Percentiles rank a stretch among this genome's conserved stretches.
Conservation (phyloP, 2,329 filamentous ascomycete species). For the Aureobasidium sp. region DNA sequence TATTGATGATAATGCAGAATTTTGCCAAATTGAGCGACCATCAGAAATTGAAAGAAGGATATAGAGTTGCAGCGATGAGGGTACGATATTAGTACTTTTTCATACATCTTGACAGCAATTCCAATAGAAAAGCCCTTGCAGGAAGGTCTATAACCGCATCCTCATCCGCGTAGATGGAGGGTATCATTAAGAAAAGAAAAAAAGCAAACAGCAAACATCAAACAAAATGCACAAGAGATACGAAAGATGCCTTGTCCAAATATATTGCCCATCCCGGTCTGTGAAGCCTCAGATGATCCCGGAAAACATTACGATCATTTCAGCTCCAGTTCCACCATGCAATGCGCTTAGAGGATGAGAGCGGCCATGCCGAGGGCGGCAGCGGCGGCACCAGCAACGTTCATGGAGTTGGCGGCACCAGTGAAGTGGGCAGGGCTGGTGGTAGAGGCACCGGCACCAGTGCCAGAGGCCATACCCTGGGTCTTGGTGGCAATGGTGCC, state of each 20-base stretch:
- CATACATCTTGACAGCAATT: conserved; percentile 8
- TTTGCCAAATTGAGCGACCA: no score
- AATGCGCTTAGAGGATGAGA: conserved; percentile 26
- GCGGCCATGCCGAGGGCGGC: conserved; percentile 45
- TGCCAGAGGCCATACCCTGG: background rate
- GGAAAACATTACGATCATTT: background rate
- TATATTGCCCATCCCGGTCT: background rate
- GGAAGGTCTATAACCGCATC: background rate
- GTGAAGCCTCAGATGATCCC: background rate
- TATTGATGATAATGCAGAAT: no score
- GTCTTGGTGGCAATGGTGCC: conserved; percentile 14
- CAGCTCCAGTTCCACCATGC: background rate
- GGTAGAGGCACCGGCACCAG: conserved; percentile 20
- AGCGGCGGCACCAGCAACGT: conserved; percentile 47
- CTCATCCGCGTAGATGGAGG: background rate
- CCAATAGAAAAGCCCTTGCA: conserved; percentile 15
- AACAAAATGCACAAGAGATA: background rate
- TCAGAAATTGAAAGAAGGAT: background rate
- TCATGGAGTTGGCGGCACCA: conserved; percentile 43
- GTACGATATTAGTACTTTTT: background rate
- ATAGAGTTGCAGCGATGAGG: background rate
- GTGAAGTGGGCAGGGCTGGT: conserved; percentile 37
- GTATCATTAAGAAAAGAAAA: conserved; percentile 10
- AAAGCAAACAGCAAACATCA: background rate
- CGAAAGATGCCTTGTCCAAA: background rate